phyloP scores from a whole-genome alignment of 1,284 basidiomycete genomes.

The Pyrrhoderma noxium region DNA sequence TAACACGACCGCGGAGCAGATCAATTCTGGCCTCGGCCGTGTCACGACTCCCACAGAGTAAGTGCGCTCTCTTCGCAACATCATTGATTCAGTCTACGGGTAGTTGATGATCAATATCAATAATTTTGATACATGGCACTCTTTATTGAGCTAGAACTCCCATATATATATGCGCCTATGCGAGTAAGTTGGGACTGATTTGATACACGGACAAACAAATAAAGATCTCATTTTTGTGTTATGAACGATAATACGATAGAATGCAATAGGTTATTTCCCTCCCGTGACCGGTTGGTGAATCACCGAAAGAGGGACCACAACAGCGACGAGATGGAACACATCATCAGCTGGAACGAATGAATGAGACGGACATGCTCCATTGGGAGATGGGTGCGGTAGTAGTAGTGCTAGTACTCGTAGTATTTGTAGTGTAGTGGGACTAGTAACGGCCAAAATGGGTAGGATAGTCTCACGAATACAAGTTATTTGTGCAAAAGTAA shows the following conservation, averaged over 20 bases:
- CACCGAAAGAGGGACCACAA: conserved; percentile 71
- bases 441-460: no score
- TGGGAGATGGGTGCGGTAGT: no score
- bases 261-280: conserved; percentile 67
- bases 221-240: conserved; percentile 16
- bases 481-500: no score
- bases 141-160: conserved; percentile 39
- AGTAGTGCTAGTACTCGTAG: no score
- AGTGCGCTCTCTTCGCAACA: conserved; percentile 21
- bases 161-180: conserved; percentile 56
- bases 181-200: conserved; percentile 29
- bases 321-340: conserved; percentile 44
- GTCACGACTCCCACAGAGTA: conserved; percentile 49
- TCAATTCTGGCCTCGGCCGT: conserved; percentile 38
- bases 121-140: no score
- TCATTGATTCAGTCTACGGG: conserved; percentile 1
- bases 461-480: conserved; percentile 8
- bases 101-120: no score
- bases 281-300: conserved; percentile 55
- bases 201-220: background rate
- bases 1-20: conserved; percentile 35
- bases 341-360: conserved; percentile 57
- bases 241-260: conserved; percentile 30
- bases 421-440: background rate
- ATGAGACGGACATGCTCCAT: no score